Percentiles rank a stretch among this genome's conserved stretches.
Evolutionary conservation across 805 yeast species (phyloP).

Genomic region (Wickerhamiella kurtzmanii): DNA sequence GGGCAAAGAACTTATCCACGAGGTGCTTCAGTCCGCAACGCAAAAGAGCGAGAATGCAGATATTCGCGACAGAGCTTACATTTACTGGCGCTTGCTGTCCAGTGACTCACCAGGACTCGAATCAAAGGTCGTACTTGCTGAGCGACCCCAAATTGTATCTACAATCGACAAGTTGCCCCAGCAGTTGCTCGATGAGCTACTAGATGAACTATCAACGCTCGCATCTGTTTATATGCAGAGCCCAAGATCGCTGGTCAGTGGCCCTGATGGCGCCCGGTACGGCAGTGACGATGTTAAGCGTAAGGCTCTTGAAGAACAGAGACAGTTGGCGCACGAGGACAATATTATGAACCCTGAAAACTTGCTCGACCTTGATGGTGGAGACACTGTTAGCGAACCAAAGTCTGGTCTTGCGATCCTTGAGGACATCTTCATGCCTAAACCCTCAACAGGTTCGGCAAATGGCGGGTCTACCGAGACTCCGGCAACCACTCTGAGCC

Average conservation of each 20-base stretch:
- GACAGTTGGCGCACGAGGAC: constrained; percentile 63
- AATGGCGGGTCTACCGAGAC: constrained; percentile 7
- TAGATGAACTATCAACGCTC: constrained; percentile 67
- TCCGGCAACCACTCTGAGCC: not conserved
- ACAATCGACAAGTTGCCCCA: constrained; percentile 64
- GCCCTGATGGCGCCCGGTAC: constrained; percentile 18
- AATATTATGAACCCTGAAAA: constrained; percentile 30
- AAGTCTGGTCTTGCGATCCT: constrained; percentile 15
- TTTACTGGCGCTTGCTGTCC: constrained; percentile 76
- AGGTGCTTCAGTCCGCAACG: constrained; percentile 57
- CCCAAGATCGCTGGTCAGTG: constrained; percentile 30
- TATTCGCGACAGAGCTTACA: constrained; percentile 69
- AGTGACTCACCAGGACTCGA: constrained; percentile 65
- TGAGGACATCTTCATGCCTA: constrained; percentile 18
- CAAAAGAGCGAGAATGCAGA: constrained; percentile 76
- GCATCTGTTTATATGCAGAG: constrained; percentile 88
- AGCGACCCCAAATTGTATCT: constrained; percentile 57
- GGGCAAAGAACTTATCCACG: constrained; percentile 63
- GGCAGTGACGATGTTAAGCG: constrained; percentile 31
- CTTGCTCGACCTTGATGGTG: constrained; percentile 73
- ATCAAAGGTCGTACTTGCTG: constrained; percentile 41
- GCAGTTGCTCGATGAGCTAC: constrained; percentile 48
- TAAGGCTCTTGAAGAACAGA: constrained; percentile 61
- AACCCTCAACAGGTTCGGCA: constrained; percentile 13
- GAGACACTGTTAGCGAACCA: constrained; percentile 25